These are phyloP conservation scores for Talaromyces piceae DNA, from an alignment of 2,329 filamentous ascomycete species.

Conservation along the genomic window DNA sequence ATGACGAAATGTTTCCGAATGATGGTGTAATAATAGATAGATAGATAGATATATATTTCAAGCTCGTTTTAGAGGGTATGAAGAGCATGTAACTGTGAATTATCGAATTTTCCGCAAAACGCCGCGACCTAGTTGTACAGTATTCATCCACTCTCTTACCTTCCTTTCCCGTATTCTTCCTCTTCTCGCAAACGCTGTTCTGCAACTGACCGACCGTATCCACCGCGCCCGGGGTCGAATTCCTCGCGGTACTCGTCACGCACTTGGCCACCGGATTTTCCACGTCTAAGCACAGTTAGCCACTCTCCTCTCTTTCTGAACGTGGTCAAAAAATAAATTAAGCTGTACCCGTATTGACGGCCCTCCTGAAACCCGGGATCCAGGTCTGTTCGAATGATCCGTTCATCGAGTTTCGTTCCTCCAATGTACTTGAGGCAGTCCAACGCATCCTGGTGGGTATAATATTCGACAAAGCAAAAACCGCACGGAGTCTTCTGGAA, in stretches of 20 bases:
- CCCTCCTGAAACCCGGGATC: constrained; percentile 96
- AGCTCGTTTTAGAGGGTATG: not conserved
- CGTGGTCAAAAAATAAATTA: constrained; percentile 1
- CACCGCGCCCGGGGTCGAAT: constrained; percentile 89
- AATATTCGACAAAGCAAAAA: constrained; percentile 99
- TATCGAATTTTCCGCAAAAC: constrained; percentile 18
- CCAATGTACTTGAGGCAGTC: constrained; percentile 99
- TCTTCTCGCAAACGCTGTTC: constrained; percentile 53
- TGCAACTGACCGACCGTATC: constrained; percentile 71
- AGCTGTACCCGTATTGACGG: constrained; percentile 71
- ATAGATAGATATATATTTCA: not conserved
- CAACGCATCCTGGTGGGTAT: constrained; percentile 91
- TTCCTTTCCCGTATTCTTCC: constrained; percentile 53
- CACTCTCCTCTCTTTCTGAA: not conserved
- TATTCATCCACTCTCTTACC: constrained; percentile 30
- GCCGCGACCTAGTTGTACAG: constrained; percentile 22
- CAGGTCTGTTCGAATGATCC: constrained; percentile 88
- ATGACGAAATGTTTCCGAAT: not conserved
- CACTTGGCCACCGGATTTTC: constrained; percentile 93
- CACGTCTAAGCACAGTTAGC: constrained; percentile 47
- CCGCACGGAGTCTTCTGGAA: constrained; percentile 97
- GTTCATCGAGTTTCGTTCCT: constrained; percentile 94
- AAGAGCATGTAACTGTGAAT: not conserved
- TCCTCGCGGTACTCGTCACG: constrained; percentile 97
- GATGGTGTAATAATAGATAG: not conserved